A percentile compares a stretch with the other conserved stretches of the same genome.
Conservation (phyloP, 495 filamentous ascomycete species). For the Schizothecium vesticola region DNA sequence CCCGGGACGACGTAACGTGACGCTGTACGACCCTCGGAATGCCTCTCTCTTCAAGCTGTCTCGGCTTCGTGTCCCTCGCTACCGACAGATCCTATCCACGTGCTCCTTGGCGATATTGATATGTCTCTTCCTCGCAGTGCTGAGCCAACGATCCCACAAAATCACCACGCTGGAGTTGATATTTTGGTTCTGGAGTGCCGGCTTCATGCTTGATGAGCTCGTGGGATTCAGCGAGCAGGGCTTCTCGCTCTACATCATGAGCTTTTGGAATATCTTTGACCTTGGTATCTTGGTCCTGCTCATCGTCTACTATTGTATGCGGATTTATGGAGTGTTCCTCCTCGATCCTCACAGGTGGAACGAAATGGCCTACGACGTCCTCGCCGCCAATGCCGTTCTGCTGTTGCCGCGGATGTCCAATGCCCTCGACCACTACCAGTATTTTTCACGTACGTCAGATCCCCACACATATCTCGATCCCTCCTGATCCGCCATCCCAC, state of each 20-base stretch:
- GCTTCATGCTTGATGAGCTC: conserved; percentile 94
- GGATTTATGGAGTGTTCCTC: conserved; percentile 77
- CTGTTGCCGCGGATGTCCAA: conserved; percentile 88
- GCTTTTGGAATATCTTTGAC: conserved; percentile 94
- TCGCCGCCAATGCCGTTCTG: conserved; percentile 83
- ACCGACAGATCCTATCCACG: conserved; percentile 83
- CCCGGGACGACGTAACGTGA: conserved; percentile 64
- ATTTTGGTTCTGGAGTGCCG: conserved; percentile 96
- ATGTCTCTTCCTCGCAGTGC: conserved; percentile 73
- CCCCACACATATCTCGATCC: not conserved
- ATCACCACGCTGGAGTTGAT: conserved; percentile 79
- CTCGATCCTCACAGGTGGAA: conserved; percentile 64
- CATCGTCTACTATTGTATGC: conserved; percentile 80
- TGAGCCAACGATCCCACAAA: conserved; percentile 58
- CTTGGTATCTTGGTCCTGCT: conserved; percentile 81
- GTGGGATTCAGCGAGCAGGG: conserved; percentile 91
- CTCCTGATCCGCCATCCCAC: not conserved
- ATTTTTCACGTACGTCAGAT: conserved; percentile 62
- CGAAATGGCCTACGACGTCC: conserved; percentile 80
- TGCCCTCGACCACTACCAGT: conserved; percentile 85
- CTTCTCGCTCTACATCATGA: conserved; percentile 91
- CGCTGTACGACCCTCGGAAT: conserved; percentile 83
- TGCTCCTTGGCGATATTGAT: conserved; percentile 75
- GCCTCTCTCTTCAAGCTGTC: conserved; percentile 89
- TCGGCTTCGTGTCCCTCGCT: conserved; percentile 79